phyloP scores from a whole-genome alignment of 306 rosid genomes.

The Begonia loranthoides region DNA sequence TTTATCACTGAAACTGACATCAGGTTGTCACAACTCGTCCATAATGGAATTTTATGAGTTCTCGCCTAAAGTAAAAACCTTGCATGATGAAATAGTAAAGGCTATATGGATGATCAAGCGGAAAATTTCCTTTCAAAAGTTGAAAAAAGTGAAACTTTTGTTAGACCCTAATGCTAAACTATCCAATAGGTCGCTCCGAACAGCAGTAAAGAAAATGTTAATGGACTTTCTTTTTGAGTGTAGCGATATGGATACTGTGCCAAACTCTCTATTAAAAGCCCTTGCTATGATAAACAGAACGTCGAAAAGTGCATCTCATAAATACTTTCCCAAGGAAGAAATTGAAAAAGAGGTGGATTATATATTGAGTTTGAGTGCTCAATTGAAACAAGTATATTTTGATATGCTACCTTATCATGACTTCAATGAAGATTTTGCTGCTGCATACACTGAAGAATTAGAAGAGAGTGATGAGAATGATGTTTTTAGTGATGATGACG shows the following conservation, averaged over 20 bases:
- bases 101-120: constrained; percentile 49
- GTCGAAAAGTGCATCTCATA: constrained; percentile 13
- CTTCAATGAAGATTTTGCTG: constrained; percentile 44
- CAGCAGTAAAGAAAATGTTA: constrained; percentile 36
- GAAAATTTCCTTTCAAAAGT: constrained; percentile 20
- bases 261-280: constrained; percentile 32
- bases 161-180: constrained; percentile 43
- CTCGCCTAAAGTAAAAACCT: constrained; percentile 40
- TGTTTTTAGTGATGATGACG: constrained; percentile 13
- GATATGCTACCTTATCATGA: constrained; percentile 39
- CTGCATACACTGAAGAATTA: constrained; percentile 58
- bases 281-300: constrained; percentile 33
- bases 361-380: constrained; percentile 61
- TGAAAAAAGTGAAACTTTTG: constrained; percentile 38
- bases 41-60: constrained; percentile 31
- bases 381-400: constrained; percentile 46
- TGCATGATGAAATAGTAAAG: constrained; percentile 57
- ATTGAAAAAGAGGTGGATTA: constrained; percentile 53
- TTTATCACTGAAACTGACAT: constrained; percentile 38
- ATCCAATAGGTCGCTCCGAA: constrained; percentile 26
- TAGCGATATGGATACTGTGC: constrained; percentile 53
- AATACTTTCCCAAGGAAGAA: constrained; percentile 18
- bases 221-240: constrained; percentile 56
- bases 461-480: constrained; percentile 50
- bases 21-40: constrained; percentile 29